Base-by-base conservation (phyloP, 2,329 filamentous ascomycete genomes). In the Dactylonectria macrodidyma region DNA sequence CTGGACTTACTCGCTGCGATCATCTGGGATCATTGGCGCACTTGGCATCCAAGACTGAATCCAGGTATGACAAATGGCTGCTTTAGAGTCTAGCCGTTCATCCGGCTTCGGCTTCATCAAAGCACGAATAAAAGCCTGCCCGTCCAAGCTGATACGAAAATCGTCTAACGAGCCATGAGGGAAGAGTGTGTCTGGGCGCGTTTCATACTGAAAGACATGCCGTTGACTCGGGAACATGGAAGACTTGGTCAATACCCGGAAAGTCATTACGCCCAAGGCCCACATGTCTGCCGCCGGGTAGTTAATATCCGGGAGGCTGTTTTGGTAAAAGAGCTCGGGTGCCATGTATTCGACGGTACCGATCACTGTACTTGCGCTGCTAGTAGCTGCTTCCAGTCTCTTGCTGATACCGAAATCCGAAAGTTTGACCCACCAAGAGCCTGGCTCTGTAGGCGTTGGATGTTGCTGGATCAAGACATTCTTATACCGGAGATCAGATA, bases 321-420 rank as follows among this genome's bases (percentile, higher is more conserved):
- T 44, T 30, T 55, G 36, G 7, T 41, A n/a, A 34, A 67, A 62
- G 10, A 74, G 62, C n/a, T 74, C 72, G 0, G 72, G 72, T 11
- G 72, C 71, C 67, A 72, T 73, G 48, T 69, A 69, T 10, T 44
- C 56, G 4, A 34, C 30, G 5, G 70, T 71, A 26, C 73, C 69
- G 10, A 63, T 65, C 12, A 62, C 44, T 1, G 48, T 68, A 12
- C 26, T 59, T 12, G 24, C 36, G n/a, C 10, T 48, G 22, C 44
- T 47, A n/a, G 36, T 47, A 19, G 44, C 33, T n/a, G 38, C 54
- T 16, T 65, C 59, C 2, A 67, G 11, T 8, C 67, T 62, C 44
- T 75, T 76, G 71, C 70, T 76, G 22, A 75, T 68, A 24, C 75
- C 75, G 30, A 77, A 73, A 30, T 75, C 74, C 2, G 66, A 57